Base-by-base conservation (phyloP, 345 rosid genomes). In the Excoecaria cochinchinensis region DNA sequence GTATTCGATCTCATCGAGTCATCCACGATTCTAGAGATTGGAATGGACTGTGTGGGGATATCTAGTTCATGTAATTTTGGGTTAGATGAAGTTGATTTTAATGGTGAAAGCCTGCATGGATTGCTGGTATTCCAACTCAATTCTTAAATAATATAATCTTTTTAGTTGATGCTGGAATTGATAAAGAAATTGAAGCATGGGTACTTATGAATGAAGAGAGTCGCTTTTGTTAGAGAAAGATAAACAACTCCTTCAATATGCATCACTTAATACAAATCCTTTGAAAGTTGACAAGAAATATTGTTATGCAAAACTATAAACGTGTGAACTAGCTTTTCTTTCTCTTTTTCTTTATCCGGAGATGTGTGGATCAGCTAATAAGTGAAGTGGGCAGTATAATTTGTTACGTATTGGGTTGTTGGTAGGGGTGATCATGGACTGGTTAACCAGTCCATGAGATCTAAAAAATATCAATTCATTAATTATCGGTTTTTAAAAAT, bases 81-180 rank as follows among this genome's bases (percentile, higher is more conserved):
- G 1, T 8, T 73, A 13, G 78, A 79, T 61, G 78, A 80, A 25
- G 42, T 82, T 61, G 82, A 77, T 68, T 77, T 84, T 53, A 80
- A 42, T 75, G 78, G 80, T 82, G 62, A 24, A 58, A 22, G 25
- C 62, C 62, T 21, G 4, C 22, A 1, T 58, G 62, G 62, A 31
- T 21, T 0, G 8, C 67, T 38, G 39, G 67, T 38, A 11, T 16
- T 63, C 21, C 31, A 46, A 48, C 21, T 8, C 44, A 8, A 9
- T 12, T 12, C 6, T 8, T 3, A 3, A n/a, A 62, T 36, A 31
- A 1, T 31, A 2, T 6, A 10, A 5, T 62, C 4, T n/a, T 62
- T 36, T 17, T 73, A 7, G 50, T 73, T 47, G 76, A 73, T 38
- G n/a, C 69, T 50, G 60, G 58, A 62, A 38, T 3, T 0, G 69